Evolutionary conservation across 1,284 basidiomycete genomes (phyloP).

Genomic region (Apiotrichum porosum): DNA sequence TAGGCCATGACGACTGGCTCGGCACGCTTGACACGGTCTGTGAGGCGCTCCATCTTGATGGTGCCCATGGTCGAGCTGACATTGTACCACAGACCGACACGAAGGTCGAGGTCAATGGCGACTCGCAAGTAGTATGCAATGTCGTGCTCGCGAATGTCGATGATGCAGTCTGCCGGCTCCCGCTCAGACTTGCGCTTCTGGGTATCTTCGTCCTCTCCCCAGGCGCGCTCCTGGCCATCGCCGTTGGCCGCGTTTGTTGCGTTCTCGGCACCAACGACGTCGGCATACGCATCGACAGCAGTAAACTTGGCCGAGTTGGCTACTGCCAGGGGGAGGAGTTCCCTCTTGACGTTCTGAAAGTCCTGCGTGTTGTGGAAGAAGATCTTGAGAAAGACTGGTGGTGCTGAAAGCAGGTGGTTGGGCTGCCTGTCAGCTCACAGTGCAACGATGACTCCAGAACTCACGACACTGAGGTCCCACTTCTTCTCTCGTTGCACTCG

Average conservation of each 20-base stretch:
- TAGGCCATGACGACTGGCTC: constrained; percentile 99
- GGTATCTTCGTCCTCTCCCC: constrained; percentile 55
- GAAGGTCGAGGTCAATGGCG: constrained; percentile 96
- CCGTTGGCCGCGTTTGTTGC: constrained; percentile 53
- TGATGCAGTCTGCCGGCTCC: constrained; percentile 83
- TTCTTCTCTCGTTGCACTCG: constrained; percentile 77
- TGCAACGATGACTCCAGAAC: constrained; percentile 12
- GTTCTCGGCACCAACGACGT: constrained; percentile 80
- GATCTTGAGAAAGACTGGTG: constrained; percentile 80
- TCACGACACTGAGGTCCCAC: constrained; percentile 79
- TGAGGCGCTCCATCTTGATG: constrained; percentile 67
- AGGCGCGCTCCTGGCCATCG: constrained; percentile 50
- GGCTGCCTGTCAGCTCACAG: constrained; percentile 51
- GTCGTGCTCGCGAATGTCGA: constrained; percentile 95
- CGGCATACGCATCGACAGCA: constrained; percentile 96
- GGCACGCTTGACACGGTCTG: constrained; percentile 91
- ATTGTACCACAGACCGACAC: constrained; percentile 95
- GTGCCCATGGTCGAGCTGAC: constrained; percentile 78
- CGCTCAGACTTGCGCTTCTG: constrained; percentile 55
- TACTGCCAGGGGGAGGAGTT: constrained; percentile 81
- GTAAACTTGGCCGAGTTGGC: constrained; percentile 89
- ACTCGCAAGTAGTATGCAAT: constrained; percentile 97
- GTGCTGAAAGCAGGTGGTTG: constrained; percentile 92
- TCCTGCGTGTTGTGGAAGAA: constrained; percentile 91
- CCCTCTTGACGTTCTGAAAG: constrained; percentile 78